phyloP scores from a whole-genome alignment of 352 stramenopile species.

The Globisporangium megalacanthum region DNA sequence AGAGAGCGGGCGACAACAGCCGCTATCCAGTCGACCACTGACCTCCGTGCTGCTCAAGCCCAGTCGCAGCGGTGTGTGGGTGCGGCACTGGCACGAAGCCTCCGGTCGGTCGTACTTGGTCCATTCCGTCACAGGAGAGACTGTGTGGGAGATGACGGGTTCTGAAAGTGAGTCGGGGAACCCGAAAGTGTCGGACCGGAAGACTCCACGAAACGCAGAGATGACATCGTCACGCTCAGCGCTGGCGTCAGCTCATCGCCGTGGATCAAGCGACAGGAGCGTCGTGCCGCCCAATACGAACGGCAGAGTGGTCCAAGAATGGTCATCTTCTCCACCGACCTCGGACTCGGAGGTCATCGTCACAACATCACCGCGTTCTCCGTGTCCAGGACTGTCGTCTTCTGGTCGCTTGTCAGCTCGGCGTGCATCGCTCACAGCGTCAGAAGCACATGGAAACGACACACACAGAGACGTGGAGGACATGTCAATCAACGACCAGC shows the following conservation, averaged over 20 bases:
- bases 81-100: slow-evolving; percentile 54
- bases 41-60: neutral
- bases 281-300: neutral
- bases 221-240: neutral
- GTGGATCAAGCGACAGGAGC: neutral
- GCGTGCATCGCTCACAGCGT: neutral
- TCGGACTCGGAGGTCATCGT: slow-evolving; percentile 36
- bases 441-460: neutral
- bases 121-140: slow-evolving; percentile 60
- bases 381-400: neutral
- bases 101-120: slow-evolving; percentile 55
- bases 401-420: slow-evolving; percentile 4
- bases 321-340: slow-evolving; percentile 17
- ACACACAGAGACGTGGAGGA: neutral
- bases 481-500: slow-evolving; percentile 2
- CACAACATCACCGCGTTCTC: slow-evolving; percentile 7
- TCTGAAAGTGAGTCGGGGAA: neutral
- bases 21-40: slow-evolving; percentile 12
- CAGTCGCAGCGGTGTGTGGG: slow-evolving; percentile 31
- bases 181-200: neutral
- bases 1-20: neutral
- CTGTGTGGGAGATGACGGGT: slow-evolving; percentile 57
- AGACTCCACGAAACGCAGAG: neutral
- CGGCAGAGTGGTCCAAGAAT: neutral
- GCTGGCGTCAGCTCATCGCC: slow-evolving; percentile 5